phyloP scores from a whole-genome alignment of 1,284 basidiomycete species.

The Entoloma clypeatum region DNA sequence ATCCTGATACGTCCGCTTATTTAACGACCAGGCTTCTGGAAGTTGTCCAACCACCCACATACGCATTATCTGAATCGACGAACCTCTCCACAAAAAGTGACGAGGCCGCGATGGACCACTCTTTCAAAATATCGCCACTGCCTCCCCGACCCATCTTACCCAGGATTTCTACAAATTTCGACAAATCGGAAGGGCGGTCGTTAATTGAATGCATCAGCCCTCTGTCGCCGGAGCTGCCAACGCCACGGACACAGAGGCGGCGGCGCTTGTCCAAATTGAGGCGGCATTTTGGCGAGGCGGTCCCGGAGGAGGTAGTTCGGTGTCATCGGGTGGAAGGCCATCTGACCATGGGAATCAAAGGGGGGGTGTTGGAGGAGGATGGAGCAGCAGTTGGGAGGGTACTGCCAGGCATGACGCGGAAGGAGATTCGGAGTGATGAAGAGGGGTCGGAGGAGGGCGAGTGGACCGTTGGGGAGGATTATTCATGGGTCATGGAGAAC shows the following conservation, averaged over 20 bases:
- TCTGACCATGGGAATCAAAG: slow-evolving; percentile 5
- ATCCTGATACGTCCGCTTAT: neutral
- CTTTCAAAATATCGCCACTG: slow-evolving; percentile 2
- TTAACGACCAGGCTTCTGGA: neutral
- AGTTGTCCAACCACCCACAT: neutral
- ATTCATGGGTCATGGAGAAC: slow-evolving; percentile 23
- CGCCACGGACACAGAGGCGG: slow-evolving; percentile 25
- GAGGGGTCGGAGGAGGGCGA: slow-evolving; percentile 9
- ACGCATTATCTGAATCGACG: neutral
- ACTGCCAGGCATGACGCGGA: slow-evolving; percentile 10
- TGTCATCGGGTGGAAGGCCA: slow-evolving; percentile 3
- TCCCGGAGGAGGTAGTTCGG: slow-evolving; percentile 25
- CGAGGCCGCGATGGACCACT: slow-evolving; percentile 7
- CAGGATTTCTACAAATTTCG: slow-evolving; percentile 7
- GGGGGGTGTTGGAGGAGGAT: neutral
- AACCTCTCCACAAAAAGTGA: slow-evolving; percentile 13
- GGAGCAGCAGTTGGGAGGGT: slow-evolving; percentile 12
- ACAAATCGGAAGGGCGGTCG: slow-evolving; percentile 10
- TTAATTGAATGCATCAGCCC: slow-evolving; percentile 6
- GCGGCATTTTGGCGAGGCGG: slow-evolving; percentile 30
- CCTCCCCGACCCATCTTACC: slow-evolving; percentile 13
- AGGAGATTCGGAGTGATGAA: slow-evolving; percentile 10
- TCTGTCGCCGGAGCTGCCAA: slow-evolving; percentile 18
- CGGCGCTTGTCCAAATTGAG: slow-evolving; percentile 30
- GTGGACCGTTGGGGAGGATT: slow-evolving; percentile 15